Evolutionary conservation across 192 early-diverging fungal genomes (phyloP).

Genomic region (Piromyces sp.): DNA sequence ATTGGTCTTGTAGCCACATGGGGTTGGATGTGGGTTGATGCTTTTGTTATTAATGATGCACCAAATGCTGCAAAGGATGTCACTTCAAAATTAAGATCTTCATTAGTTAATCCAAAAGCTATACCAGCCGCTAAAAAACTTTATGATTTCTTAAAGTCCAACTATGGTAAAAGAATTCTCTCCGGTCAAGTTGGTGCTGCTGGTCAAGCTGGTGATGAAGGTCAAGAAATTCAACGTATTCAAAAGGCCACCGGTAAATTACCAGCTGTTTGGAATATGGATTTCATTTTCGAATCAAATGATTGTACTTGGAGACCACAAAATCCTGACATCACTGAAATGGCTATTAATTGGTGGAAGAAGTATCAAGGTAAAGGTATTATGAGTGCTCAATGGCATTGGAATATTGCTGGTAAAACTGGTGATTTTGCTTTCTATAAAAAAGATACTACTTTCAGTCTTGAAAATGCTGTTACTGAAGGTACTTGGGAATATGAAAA

Average conservation of each 20-base stretch:
- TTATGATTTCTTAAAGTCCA: neutral
- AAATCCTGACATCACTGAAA: neutral
- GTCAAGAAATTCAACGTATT: neutral
- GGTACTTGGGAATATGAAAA: neutral
- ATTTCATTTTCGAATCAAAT: neutral
- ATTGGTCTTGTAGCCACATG: neutral
- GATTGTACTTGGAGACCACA: neutral
- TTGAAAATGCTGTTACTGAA: neutral
- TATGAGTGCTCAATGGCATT: neutral
- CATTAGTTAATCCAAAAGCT: neutral
- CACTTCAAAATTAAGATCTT: neutral
- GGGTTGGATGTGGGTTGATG: neutral
- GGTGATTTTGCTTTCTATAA: neutral
- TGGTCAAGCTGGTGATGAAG: neutral
- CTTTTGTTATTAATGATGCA: neutral
- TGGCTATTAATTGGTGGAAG: neutral
- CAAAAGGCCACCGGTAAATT: neutral
- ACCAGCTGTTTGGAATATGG: neutral
- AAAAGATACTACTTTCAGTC: neutral
- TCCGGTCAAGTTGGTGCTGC: neutral
- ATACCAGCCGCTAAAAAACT: neutral
- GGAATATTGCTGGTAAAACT: neutral
- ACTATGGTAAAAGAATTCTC: neutral
- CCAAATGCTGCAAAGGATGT: neutral
- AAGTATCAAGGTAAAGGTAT: neutral